These are phyloP conservation scores for Nematodospora valgi DNA, from an alignment of 805 yeast genomes.

Conservation along the genomic window DNA sequence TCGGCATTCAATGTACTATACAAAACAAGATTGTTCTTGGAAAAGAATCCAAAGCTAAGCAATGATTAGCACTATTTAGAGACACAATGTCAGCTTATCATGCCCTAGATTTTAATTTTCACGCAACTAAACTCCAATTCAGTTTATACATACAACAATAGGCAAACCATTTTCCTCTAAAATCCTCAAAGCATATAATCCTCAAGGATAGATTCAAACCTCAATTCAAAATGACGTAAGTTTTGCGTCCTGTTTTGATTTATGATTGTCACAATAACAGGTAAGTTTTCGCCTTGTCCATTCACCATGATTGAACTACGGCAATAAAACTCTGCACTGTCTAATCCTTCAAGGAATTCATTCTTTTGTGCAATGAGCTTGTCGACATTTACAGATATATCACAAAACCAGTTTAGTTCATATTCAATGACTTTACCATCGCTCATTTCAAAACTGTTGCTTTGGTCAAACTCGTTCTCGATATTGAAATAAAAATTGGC, in stretches of 20 bases:
- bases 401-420: conserved; percentile 11
- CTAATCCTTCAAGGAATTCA: conserved; percentile 6
- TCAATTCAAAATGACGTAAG: conserved; percentile 8
- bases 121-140: no score
- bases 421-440: conserved; percentile 1
- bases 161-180: no score
- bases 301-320: conserved; percentile 9
- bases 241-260: conserved; percentile 8
- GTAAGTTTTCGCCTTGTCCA: conserved; percentile 8
- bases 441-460: not conserved
- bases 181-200: conserved; percentile 2
- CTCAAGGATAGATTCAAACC: conserved; percentile 4
- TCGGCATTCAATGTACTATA: no score
- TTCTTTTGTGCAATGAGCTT: conserved; percentile 4
- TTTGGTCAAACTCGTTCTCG: conserved; percentile 1
- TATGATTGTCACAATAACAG: conserved; percentile 16
- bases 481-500: conserved; percentile 15
- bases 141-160: no score
- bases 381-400: conserved; percentile 8
- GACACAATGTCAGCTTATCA: no score
- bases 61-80: no score
- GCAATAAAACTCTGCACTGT: conserved; percentile 9
- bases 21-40: no score
- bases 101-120: no score
- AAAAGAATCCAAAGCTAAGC: no score